Conservation (phyloP, 805 yeast species). For the Myxozyma geophila region DNA sequence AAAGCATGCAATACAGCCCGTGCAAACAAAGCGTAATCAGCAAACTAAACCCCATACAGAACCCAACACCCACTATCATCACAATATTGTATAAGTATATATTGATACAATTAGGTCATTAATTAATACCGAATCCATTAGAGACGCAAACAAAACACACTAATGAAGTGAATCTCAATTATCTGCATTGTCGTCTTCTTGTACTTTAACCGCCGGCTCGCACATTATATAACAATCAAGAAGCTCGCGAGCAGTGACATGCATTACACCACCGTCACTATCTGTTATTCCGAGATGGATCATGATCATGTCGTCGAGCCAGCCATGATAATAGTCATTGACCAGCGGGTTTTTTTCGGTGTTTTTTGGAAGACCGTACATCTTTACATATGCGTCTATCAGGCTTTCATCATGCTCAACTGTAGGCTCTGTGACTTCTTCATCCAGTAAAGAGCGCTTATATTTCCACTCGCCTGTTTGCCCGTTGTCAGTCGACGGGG, state of each 20-base stretch:
- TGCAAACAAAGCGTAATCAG: too few species aligned
- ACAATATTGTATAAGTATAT: too few species aligned
- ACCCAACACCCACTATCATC: too few species aligned
- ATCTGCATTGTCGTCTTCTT: too few species aligned
- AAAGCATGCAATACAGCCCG: too few species aligned
- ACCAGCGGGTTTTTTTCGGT: slow-evolving; percentile 17
- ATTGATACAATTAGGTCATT: too few species aligned
- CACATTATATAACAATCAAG: slow-evolving; percentile 20
- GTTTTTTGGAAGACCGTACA: background rate
- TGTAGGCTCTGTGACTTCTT: background rate
- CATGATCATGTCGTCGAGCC: slow-evolving; percentile 31
- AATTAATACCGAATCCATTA: too few species aligned
- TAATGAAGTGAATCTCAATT: too few species aligned
- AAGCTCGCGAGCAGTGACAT: slow-evolving; percentile 27
- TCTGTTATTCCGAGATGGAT: slow-evolving; percentile 29
- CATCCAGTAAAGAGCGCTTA: background rate
- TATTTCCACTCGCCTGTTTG: background rate
- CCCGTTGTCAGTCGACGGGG: background rate
- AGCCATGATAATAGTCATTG: slow-evolving; percentile 31
- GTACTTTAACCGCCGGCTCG: background rate
- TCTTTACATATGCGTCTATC: background rate
- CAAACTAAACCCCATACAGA: too few species aligned
- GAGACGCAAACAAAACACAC: too few species aligned
- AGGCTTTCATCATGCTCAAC: background rate
- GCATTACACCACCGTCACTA: slow-evolving; percentile 22